Evolutionary conservation across 2,329 filamentous ascomycete species (phyloP), one percentile per base, ranked within the genome.

Genomic region (Rugonectria rugulosa): DNA sequence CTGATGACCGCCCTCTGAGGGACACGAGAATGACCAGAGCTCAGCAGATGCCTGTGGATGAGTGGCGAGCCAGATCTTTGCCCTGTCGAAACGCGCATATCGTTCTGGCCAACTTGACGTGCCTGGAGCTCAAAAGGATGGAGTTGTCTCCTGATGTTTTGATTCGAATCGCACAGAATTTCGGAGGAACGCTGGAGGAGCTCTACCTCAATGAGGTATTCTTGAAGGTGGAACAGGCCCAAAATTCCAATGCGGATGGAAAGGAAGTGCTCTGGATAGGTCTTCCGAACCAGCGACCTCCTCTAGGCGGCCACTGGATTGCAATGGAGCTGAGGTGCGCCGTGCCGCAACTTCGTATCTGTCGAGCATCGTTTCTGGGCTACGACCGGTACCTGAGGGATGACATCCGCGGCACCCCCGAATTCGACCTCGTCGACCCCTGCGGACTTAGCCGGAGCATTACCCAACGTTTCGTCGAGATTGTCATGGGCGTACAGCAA

Each of bases 381-480:
- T 81, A 81, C 64, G 74, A 79, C 47, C 69, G 73, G 21, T 77
- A 75, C 56, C 53, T 76, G 7, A 61, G 66, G 11, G 73, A 72
- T 24, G 72, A 74, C 26, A 59, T 66, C 7, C 52, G 63, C 5
- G 52, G 51, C 6, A 59, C 63, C n/a, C 61, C 66, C 4, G 70
- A 70, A 4, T 77, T 78, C 49, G 78, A 80, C 62, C 62, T 77
- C 31, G 58, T 64, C 21, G 78, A 81, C 56, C 78, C 78, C 6
- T 73, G 74, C 47, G 71, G 73, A 2, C 70, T 77, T 20, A 69
- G 69, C 10, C 73, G 78, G 34, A 71, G 68, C 51, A 50, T 80
- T 17, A 75, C 76, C 19, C 75, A 79, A 63, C 77, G 78, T 43
- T 80, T 80, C 55, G 77, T 80, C 49, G 78, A 80, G 58, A 75